These are phyloP conservation scores for Phytophthora syringae DNA, from an alignment of 352 stramenopile genomes.

Conservation along the genomic window DNA sequence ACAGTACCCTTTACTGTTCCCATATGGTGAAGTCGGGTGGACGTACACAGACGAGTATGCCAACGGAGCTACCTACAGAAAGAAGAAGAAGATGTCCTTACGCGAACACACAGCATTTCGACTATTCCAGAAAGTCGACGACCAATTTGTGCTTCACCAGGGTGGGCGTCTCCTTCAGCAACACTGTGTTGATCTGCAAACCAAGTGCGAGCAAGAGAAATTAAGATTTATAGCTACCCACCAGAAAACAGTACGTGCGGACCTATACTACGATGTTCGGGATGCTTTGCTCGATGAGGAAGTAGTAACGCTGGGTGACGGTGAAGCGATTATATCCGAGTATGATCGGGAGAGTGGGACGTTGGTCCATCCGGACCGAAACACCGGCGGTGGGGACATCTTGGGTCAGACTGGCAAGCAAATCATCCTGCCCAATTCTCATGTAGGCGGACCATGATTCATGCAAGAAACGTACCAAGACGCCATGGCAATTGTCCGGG, in stretches of 20 bases:
- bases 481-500: slow-evolving; percentile 48
- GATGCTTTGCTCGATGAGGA: neutral
- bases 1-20: no score
- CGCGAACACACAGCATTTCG: neutral
- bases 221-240: neutral
- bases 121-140: neutral
- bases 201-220: neutral
- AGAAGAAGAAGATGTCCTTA: no score
- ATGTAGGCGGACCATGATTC: slow-evolving; percentile 15
- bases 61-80: no score
- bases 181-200: neutral
- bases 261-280: neutral
- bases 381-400: neutral
- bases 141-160: neutral
- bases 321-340: neutral
- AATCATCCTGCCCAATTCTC: neutral
- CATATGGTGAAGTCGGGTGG: no score
- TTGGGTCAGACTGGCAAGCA: neutral
- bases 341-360: neutral
- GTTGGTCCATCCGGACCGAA: neutral
- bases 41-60: no score
- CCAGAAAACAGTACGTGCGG: neutral
- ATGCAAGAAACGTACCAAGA: slow-evolving; percentile 46
- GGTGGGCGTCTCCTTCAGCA: neutral
- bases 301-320: neutral